Percentiles rank a stretch among this genome's conserved stretches.
Evolutionary conservation across 345 rosid species (phyloP).

Genomic region (Linum tenue): DNA sequence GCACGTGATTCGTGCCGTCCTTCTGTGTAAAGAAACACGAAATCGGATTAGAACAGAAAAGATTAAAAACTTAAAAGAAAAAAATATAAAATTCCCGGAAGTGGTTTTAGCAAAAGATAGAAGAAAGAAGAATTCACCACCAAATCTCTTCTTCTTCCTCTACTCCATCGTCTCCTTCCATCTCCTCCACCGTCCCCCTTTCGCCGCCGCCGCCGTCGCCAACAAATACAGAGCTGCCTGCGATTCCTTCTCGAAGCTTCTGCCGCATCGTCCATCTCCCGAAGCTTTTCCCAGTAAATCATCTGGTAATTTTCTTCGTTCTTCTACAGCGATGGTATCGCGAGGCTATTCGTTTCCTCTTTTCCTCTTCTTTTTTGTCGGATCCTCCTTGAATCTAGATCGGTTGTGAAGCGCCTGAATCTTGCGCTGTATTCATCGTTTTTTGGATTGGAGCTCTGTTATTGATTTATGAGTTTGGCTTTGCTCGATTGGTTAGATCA

Average conservation of each 20-base stretch:
- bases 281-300: neutral
- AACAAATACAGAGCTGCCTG: neutral
- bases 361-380: neutral
- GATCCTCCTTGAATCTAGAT: neutral
- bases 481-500: neutral
- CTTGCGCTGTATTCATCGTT: neutral
- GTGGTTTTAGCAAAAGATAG: neutral
- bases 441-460: neutral
- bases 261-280: too few species aligned
- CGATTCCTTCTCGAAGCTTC: neutral
- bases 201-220: neutral
- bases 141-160: too few species aligned
- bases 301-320: neutral
- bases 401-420: neutral
- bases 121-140: too few species aligned
- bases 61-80: too few species aligned
- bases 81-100: too few species aligned
- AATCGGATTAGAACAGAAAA: too few species aligned
- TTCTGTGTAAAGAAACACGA: too few species aligned
- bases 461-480: neutral
- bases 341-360: neutral
- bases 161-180: neutral
- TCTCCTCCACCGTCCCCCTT: neutral
- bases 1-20: too few species aligned
- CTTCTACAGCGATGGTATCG: neutral